Base-by-base conservation (phyloP, 345 rosid genomes). In the Euphorbia tirucalli region DNA sequence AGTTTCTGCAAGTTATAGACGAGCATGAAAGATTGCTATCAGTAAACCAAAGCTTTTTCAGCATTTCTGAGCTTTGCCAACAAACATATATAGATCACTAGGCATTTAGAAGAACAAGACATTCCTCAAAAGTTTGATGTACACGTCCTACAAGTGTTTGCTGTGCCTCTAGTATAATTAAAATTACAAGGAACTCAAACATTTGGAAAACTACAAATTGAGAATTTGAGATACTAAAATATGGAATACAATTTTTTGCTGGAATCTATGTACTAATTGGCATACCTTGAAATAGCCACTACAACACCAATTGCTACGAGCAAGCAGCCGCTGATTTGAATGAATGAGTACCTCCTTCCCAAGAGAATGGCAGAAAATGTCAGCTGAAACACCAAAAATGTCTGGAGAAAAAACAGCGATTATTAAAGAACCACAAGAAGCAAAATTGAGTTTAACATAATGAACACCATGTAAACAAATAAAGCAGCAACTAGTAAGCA, bases 321-420 rank as follows among this genome's bases (percentile, higher is more conserved):
- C 49, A 91, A 80, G 83, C 96, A 93, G 70, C 97, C 97, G 30
- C 72, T 55, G 21, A 87, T 83, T 81, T 91, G 96, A 66, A 79
- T 86, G 64, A 79, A 72, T 39, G 86, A 84, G 73, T 88, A 91
- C 70, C 82, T 87, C 74, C 84, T 85, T 21, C 91, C 84, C 65
- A 93, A 71, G 56, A 93, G 77, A 82, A 91, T 46, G 32, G 82
- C 5, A 61, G 97, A 89, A 75, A 93, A 86, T 28, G 77, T 65
- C 67, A 93, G 85, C 81, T 93, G 97, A 96, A 97, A 91, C 72
- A 91, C 93, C 81, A 91, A 83, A 86, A 84, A 88, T 15, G 96
- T 84, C 97, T 93, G 90, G 83, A 77, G 64, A 37, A 74, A 58
- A 41, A 27, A 50, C 7, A 35, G 37, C 14, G 43, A 43, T 16